Evolutionary conservation across 2,329 filamentous ascomycete species (phyloP), one percentile per base, ranked within the genome.

Genomic region (Beauveria rudraprayagi): DNA sequence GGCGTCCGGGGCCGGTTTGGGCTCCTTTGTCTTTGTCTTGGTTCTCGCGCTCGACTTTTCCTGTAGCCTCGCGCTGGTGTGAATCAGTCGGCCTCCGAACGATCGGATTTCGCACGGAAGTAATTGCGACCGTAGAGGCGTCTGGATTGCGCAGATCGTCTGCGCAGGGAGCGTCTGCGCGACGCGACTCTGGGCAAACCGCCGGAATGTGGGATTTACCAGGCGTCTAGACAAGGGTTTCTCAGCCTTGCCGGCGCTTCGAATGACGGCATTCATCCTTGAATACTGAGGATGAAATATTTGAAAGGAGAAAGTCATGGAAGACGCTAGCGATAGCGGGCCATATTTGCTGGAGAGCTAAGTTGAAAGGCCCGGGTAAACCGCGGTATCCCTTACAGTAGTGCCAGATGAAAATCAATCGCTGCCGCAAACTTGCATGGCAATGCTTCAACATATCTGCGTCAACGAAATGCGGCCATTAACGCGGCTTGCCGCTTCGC

Each of bases 201-300:
- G 67, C 52, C 76, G 72, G 65, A 78, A 79, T 24, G 78, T 77
- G 61, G 79, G 78, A 58, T 75, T 72, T 63, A 70, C 65, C 54
- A 69, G 55, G 63, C 75, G 73, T 61, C 74, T 60, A 40, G 50
- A 77, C 74, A 58, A 70, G 65, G 73, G 73, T 66, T 71, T 71
- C 64, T 78, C 72, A 66, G 77, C 71, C 65, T 73, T 72, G 48
- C 66, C 67, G 60, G 70, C 76, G 74, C 75, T 78, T 75, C 70
- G 76, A 66, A 75, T 71, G 61, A 80, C 67, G 62, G 77, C 75
- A 68, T 75, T 77, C 80, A 82, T 83, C 55, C 69, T 77, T 68
- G 63, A 52, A 61, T 63, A 60, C 62, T 63, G 64, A 66, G 65
- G 62, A 63, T 62, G 64, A 66, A 52, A 52, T 24, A 51, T 44